A percentile compares a stretch with the other conserved stretches of the same genome.
Conservation (phyloP, 805 yeast genomes). For the Torulaspora maleeae region DNA sequence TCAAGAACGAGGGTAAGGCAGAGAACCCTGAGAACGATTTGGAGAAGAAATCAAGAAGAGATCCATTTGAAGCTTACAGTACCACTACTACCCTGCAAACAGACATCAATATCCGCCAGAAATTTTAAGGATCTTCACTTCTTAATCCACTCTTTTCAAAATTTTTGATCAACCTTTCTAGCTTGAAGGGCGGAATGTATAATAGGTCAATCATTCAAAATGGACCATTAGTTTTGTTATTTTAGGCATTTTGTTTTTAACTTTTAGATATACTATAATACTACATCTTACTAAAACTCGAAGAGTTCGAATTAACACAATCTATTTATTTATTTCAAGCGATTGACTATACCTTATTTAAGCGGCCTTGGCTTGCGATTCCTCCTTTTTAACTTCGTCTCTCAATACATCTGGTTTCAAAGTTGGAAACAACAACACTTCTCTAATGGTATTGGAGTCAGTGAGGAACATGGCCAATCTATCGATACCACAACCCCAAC, state of each 20-base stretch:
- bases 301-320: not conserved
- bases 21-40: constrained; percentile 60
- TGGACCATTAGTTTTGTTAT: not conserved
- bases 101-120: constrained; percentile 15
- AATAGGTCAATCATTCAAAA: not conserved
- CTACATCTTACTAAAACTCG: not conserved
- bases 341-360: not conserved
- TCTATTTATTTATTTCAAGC: not conserved
- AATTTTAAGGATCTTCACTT: not conserved
- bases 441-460: constrained; percentile 93
- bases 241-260: not conserved
- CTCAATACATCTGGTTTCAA: constrained; percentile 80
- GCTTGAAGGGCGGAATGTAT: not conserved
- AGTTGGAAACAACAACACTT: constrained; percentile 96
- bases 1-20: constrained; percentile 40
- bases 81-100: constrained; percentile 46
- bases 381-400: constrained; percentile 33
- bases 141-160: not conserved
- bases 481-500: constrained; percentile 99
- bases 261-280: not conserved
- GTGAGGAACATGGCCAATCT: constrained; percentile 98
- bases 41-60: constrained; percentile 43
- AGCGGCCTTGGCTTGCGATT: constrained; percentile 6
- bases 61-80: constrained; percentile 56
- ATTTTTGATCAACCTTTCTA: not conserved